Conservation (phyloP, 2,329 filamentous ascomycete genomes). For the Clarireedia monteithiana region DNA sequence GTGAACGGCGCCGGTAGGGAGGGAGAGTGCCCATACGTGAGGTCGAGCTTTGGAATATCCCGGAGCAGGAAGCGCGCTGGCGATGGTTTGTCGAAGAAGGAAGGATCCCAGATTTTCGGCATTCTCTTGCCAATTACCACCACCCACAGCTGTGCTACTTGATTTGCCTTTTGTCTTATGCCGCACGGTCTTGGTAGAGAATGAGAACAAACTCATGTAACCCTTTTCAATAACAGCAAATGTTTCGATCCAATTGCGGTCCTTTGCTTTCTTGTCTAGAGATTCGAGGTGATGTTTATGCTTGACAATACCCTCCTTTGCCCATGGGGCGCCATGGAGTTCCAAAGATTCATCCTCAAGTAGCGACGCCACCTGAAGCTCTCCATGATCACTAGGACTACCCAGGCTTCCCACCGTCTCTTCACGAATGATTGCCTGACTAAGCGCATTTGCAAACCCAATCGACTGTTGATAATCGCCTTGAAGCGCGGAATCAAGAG, state of each 20-base stretch:
- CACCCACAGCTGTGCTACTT: conserved; percentile 66
- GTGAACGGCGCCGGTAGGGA: conserved; percentile 90
- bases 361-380: conserved; percentile 47
- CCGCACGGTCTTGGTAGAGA: conserved; percentile 69
- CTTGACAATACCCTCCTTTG: conserved; percentile 91
- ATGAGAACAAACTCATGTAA: conserved; percentile 89
- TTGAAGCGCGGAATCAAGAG: conserved; percentile 68
- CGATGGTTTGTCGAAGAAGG: conserved; percentile 82
- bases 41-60: conserved; percentile 88
- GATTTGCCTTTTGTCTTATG: conserved; percentile 54
- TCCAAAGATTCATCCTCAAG: conserved; percentile 91
- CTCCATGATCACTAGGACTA: conserved; percentile 27
- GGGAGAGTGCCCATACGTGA: conserved; percentile 87
- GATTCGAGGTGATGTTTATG: conserved; percentile 95
- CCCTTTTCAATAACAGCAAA: conserved; percentile 96
- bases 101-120: conserved; percentile 85
- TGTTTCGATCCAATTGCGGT: conserved; percentile 88
- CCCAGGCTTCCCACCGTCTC: conserved; percentile 52
- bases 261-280: conserved; percentile 84
- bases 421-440: conserved; percentile 92
- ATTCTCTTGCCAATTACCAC: conserved; percentile 97
- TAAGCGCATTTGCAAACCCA: conserved; percentile 92
- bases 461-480: conserved; percentile 93
- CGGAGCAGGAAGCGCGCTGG: conserved; percentile 79
- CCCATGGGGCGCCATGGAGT: conserved; percentile 90